Evolutionary conservation across 2,329 filamentous ascomycete species (phyloP).

Genomic region (Aspergillus ustus): DNA sequence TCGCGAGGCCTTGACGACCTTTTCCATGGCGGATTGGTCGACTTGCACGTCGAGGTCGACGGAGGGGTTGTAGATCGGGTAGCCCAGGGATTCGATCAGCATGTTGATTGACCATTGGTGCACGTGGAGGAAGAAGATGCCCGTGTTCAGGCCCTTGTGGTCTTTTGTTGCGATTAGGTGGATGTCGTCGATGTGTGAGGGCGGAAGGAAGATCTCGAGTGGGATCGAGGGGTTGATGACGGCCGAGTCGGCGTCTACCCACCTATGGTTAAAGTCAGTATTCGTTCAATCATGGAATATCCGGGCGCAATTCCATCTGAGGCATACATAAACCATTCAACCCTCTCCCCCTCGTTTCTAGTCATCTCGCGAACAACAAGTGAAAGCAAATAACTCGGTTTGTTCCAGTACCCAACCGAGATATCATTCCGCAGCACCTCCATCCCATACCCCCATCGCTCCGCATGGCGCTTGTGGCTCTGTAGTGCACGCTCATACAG

Average conservation of each 20-base stretch:
- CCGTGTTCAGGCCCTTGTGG: slow-evolving; percentile 38
- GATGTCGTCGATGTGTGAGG: slow-evolving; percentile 32
- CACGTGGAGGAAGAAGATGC: slow-evolving; percentile 38
- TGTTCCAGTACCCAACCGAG: slow-evolving; percentile 41
- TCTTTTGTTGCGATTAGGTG: slow-evolving; percentile 37
- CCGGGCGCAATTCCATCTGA: too few species aligned
- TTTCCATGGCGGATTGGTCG: slow-evolving; percentile 31
- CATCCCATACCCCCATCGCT: slow-evolving; percentile 42
- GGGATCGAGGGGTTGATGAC: slow-evolving; percentile 38
- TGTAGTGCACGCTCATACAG: slow-evolving; percentile 43
- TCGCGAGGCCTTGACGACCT: slow-evolving; percentile 24
- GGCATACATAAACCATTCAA: slow-evolving; percentile 44
- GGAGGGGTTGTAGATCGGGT: slow-evolving; percentile 29
- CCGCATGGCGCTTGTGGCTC: slow-evolving; percentile 40
- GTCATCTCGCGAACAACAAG: slow-evolving; percentile 39
- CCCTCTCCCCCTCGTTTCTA: slow-evolving; percentile 34
- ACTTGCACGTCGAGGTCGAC: slow-evolving; percentile 20
- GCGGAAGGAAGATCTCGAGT: slow-evolving; percentile 38
- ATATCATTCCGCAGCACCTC: slow-evolving; percentile 38
- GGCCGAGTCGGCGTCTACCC: slow-evolving; percentile 39
- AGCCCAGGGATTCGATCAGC: slow-evolving; percentile 32
- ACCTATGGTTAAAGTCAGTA: slow-evolving; percentile 23
- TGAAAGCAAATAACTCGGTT: slow-evolving; percentile 35
- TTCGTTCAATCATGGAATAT: too few species aligned
- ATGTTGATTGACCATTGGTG: slow-evolving; percentile 37